phyloP scores from a whole-genome alignment of 164 flowering plant species.

The Nymphaea colorata region DNA sequence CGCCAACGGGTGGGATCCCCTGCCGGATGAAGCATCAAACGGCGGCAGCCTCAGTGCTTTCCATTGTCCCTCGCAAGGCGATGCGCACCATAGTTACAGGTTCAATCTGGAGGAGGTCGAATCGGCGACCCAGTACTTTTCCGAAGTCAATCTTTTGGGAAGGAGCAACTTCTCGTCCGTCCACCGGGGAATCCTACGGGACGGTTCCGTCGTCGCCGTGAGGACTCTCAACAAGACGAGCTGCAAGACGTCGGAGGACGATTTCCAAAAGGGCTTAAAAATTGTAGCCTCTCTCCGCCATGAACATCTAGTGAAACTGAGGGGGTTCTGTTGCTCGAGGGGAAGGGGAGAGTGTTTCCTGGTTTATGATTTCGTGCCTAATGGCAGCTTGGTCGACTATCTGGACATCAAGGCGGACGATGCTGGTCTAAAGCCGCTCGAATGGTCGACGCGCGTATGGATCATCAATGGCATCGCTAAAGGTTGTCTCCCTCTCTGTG shows the following conservation, averaged over 20 bases:
- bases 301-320: constrained; percentile 59
- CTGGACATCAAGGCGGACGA: constrained; percentile 46
- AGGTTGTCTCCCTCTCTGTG: constrained; percentile 30
- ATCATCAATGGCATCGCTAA: constrained; percentile 78
- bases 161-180: constrained; percentile 64
- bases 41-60: constrained; percentile 34
- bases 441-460: constrained; percentile 74
- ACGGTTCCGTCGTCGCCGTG: constrained; percentile 71
- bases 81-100: constrained; percentile 46
- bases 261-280: constrained; percentile 75
- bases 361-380: constrained; percentile 65
- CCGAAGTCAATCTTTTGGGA: constrained; percentile 69
- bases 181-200: constrained; percentile 65
- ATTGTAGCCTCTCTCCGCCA: constrained; percentile 58
- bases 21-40: constrained; percentile 16
- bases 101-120: constrained; percentile 83
- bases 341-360: constrained; percentile 94
- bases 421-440: constrained; percentile 33
- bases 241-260: constrained; percentile 74
- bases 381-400: constrained; percentile 58
- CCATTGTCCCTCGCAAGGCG: constrained; percentile 16
- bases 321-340: constrained; percentile 91
- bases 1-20: constrained; percentile 87
- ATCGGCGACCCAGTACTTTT: constrained; percentile 81
- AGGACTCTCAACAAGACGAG: constrained; percentile 74